Base-by-base conservation (phyloP, 2,329 filamentous ascomycete genomes). In the Aspergillus texensis region DNA sequence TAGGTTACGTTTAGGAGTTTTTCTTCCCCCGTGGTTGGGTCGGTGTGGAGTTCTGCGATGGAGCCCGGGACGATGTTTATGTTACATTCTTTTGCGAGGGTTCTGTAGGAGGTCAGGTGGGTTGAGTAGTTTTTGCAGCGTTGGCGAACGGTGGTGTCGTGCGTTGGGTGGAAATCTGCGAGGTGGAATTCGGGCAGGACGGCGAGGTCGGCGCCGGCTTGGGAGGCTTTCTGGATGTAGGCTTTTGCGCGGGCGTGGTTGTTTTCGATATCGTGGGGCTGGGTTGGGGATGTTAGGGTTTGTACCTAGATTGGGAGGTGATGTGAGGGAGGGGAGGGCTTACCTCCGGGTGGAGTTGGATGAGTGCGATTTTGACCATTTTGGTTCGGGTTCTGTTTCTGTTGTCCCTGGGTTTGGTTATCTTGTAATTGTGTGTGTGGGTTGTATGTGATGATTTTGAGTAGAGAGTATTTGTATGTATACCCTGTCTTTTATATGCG, bases 101-200 rank as follows among this genome's bases (percentile, higher is more conserved):
- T 24, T 12, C 0, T 5, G 14, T 57, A 57, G 10, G 54, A 21
- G n/a, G 34, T 3, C 1, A 57, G 54, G 9, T 57, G 39, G 11
- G 24, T 36, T 11, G 8, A 16, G 26, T 32, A 57, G 5, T 82
- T 8, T 58, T 16, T 14, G 50, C 39, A 19, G 21, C 30, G 8
- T 21, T 26, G 21, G 3, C 30, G 43, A 14, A 83, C 19, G 3
- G 85, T 85, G 34, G 87, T 74, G 1, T 75, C 75, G 65, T 81
- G 80, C 69, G 45, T 28, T 86, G 88, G 59, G 80, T 81, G 19
- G 79, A 69, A 1, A 87, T 77, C 69, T 86, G 87, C 2, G 70
- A 77, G 54, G 82, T 74, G 72, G 83, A 84, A 73, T 69, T 88
- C 85, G 1, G 84, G 85, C 0, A 88, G 69, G 21, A 91, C 84